These are phyloP conservation scores for Alternaria postmessia DNA, from an alignment of 2,329 filamentous ascomycete genomes.

Conservation along the genomic window DNA sequence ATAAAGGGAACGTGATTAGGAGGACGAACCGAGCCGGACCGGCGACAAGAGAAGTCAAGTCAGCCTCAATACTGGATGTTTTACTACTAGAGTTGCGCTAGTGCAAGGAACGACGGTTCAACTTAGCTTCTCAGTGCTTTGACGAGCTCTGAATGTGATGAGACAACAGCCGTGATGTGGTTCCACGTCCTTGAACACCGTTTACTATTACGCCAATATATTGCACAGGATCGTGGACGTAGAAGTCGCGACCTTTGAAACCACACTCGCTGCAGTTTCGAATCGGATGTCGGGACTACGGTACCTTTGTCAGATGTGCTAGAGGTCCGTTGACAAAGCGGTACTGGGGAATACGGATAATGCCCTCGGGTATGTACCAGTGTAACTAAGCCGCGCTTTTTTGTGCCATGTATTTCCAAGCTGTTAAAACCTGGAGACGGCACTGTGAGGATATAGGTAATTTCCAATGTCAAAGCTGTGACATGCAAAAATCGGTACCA, in stretches of 20 bases:
- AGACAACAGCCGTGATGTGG: not conserved
- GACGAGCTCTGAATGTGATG: not conserved
- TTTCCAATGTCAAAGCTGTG: not conserved
- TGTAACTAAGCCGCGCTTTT: not conserved
- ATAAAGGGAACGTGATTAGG: not conserved
- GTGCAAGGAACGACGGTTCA: not conserved
- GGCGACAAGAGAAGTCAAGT: not conserved
- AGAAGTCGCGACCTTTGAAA: not conserved
- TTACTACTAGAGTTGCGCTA: not conserved
- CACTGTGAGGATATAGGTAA: not conserved
- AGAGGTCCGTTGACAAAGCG: not conserved
- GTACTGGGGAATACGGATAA: not conserved
- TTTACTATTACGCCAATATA: not conserved
- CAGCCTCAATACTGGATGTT: not conserved
- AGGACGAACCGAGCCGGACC: not conserved
- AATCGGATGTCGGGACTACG: not conserved
- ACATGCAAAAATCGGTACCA: slow-evolving; percentile 10
- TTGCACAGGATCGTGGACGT: not conserved
- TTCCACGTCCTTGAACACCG: not conserved
- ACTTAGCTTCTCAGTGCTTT: not conserved
- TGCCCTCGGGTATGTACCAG: not conserved
- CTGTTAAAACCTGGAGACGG: not conserved
- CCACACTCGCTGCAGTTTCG: not conserved
- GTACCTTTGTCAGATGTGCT: not conserved
- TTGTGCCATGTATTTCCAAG: not conserved